A percentile compares a stretch with the other conserved stretches of the same genome.
phyloP scores from a whole-genome alignment of 108 stramenopile genomes.

The Schizochytrium sp. region DNA sequence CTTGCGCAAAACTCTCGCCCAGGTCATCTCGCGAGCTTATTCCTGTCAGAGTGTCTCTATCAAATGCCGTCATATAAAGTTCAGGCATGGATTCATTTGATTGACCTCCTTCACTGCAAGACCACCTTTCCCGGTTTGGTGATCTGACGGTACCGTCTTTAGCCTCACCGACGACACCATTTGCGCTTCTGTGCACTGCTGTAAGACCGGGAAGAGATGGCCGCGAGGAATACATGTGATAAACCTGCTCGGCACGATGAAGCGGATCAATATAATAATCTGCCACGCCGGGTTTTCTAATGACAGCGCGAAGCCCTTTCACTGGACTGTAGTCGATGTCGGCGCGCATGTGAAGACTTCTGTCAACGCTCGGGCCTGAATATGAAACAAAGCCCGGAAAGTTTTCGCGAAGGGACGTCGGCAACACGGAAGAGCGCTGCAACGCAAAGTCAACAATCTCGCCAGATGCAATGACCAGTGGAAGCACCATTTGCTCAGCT shows the following conservation, averaged over 20 bases:
- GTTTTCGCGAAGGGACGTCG: background rate
- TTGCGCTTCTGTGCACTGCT: background rate
- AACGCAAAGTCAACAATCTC: background rate
- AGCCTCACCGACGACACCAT: background rate
- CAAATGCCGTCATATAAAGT: background rate
- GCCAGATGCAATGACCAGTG: background rate
- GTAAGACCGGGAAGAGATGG: background rate
- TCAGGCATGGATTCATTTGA: background rate
- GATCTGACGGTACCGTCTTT: background rate
- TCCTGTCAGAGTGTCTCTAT: background rate
- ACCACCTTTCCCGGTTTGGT: too few relatives aligned
- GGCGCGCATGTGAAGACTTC: background rate
- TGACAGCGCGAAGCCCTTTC: background rate
- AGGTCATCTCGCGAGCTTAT: background rate
- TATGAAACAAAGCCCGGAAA: background rate
- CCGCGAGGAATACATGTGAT: background rate
- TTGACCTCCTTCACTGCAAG: too few relatives aligned
- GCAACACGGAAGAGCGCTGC: background rate
- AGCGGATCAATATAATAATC: background rate
- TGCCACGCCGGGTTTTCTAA: background rate
- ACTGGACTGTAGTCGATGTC: background rate
- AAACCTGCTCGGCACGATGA: background rate
- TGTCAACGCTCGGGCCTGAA: background rate
- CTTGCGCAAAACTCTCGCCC: background rate
- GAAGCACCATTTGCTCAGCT: background rate